phyloP scores from a whole-genome alignment of 257 asterid genomes.

The Gentiana macrophylla region DNA sequence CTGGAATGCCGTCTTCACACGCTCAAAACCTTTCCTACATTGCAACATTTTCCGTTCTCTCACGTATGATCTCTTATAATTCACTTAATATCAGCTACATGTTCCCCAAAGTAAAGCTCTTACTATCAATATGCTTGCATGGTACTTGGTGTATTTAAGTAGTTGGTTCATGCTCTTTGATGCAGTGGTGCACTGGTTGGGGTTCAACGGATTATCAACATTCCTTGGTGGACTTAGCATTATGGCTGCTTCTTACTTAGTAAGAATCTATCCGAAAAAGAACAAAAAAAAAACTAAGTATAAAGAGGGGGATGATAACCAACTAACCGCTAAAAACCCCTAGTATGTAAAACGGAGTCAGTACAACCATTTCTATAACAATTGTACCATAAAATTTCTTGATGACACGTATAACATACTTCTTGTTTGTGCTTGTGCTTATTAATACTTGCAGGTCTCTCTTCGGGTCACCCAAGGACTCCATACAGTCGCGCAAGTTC shows the following conservation, averaged over 20 bases:
- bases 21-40: slow-evolving; percentile 56
- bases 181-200: slow-evolving; percentile 52
- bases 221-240: slow-evolving; percentile 26
- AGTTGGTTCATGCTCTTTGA: not conserved
- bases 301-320: no score
- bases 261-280: slow-evolving; percentile 23
- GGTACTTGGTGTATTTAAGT: no score
- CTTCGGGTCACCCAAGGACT: slow-evolving; percentile 59
- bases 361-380: no score
- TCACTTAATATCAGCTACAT: no score
- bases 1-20: slow-evolving; percentile 96
- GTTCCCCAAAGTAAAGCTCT: no score
- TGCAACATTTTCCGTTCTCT: slow-evolving; percentile 27
- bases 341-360: no score
- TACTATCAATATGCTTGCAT: no score
- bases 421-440: not conserved
- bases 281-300: no score
- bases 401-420: no score
- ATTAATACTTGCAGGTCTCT: slow-evolving; percentile 50
- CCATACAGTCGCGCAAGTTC: slow-evolving; percentile 61
- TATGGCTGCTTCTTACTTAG: slow-evolving; percentile 49
- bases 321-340: no score
- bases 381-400: no score
- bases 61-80: slow-evolving; percentile 25
- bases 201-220: slow-evolving; percentile 40